Base-by-base conservation (phyloP, 2,329 filamentous ascomycete genomes). In the Teratosphaeria gauchensis region DNA sequence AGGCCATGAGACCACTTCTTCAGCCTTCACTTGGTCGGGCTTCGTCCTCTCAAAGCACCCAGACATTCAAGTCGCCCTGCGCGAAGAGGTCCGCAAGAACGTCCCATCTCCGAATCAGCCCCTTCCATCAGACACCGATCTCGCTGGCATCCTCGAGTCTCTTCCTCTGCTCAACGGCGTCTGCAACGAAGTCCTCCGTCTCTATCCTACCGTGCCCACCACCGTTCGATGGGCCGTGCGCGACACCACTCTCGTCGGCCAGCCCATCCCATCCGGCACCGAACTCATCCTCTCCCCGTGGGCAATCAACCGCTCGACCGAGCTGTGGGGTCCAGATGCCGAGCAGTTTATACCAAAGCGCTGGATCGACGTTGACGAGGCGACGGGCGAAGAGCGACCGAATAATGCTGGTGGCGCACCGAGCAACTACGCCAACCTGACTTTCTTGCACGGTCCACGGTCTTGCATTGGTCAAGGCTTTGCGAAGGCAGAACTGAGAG, bases 1-100 rank as follows among this genome's bases (percentile, higher is more conserved):
- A 3, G 80, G 76, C 5, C 89, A 92, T 71, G 88, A 92, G 74
- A 92, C 89, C 0, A 92, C 88, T 0, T 84, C 89, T 0, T 82
- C 85, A 0, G 81, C 88, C 19, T 78, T 94, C 69, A 87, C 85
- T n/a, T 92, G 88, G 87, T 82, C 86, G 2, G 74, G 85, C 7
- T 89, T 90, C 69, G 76, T 86, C 51, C 80, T 94, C n/a, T 83
- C 83, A 65, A 78, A 79, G 21, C 73, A 90, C 65, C 85, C 83
- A 0, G 78, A 84, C 0, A 76, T 88, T 2, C 88, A 94, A 73
- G 73, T 73, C 24, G 80, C 80, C 2, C 81, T 95, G 3, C 85
- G 89, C 24, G 74, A 78, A 11, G 90, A 94, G 71, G 74, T 95
- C 53, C 83, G 83, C 60, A 70, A 77, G 21, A 75, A 78, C 19